Conservation (phyloP, 2,329 filamentous ascomycete species). For the Fusarium annulatum region DNA sequence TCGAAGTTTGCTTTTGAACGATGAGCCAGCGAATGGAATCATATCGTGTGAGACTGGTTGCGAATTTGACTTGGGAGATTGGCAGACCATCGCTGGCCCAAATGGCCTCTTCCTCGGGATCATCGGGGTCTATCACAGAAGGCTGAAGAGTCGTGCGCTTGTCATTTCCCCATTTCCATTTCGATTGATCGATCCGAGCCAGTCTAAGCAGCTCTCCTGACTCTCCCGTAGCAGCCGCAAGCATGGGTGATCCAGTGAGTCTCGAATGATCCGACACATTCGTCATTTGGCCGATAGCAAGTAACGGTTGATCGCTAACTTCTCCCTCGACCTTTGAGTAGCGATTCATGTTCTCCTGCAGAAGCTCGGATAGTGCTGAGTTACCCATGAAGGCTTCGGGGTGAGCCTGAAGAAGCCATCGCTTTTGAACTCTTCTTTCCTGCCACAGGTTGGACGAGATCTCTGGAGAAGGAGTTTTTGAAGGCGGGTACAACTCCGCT, state of each 20-base stretch:
- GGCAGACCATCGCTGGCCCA: slow-evolving; percentile 66
- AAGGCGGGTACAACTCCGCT: slow-evolving; percentile 51
- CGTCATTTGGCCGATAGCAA: slow-evolving; percentile 67
- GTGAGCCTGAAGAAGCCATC: slow-evolving; percentile 63
- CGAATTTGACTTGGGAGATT: slow-evolving; percentile 64
- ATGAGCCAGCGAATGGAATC: slow-evolving; percentile 62
- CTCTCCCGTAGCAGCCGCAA: slow-evolving; percentile 65
- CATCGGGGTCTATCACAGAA: slow-evolving; percentile 54
- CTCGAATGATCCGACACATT: slow-evolving; percentile 51
- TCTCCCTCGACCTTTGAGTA: slow-evolving; percentile 45
- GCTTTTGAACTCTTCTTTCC: slow-evolving; percentile 52
- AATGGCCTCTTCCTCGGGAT: slow-evolving; percentile 59
- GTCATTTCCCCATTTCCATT: slow-evolving; percentile 65
- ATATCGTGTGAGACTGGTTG: slow-evolving; percentile 51
- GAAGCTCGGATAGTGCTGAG: slow-evolving; percentile 44
- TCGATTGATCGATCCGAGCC: slow-evolving; percentile 60
- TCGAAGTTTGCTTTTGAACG: slow-evolving; percentile 64
- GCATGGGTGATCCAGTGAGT: slow-evolving; percentile 48
- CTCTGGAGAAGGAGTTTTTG: slow-evolving; percentile 41
- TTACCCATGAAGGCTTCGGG: slow-evolving; percentile 61
- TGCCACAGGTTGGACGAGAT: slow-evolving; percentile 45
- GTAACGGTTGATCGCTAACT: slow-evolving; percentile 48
- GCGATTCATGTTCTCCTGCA: slow-evolving; percentile 53
- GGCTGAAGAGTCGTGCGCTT: slow-evolving; percentile 60
- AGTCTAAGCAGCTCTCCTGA: slow-evolving; percentile 69